Evolutionary conservation across 805 yeast genomes (phyloP).

Genomic region (Millerozyma miso): DNA sequence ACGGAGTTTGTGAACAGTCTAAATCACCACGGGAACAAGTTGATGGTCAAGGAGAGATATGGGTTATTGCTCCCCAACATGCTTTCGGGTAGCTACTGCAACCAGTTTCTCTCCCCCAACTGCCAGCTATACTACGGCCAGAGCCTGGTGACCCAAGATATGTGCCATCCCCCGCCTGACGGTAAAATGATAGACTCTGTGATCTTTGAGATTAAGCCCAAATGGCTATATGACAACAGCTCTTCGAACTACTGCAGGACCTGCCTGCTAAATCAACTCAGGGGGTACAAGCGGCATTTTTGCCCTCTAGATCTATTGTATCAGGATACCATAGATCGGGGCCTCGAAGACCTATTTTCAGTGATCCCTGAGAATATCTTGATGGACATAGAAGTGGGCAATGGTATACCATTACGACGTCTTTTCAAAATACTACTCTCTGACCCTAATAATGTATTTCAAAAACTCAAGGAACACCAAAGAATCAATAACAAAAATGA

Average conservation of each 20-base stretch:
- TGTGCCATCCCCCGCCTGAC: conserved; percentile 1
- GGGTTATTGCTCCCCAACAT: conserved; percentile 44
- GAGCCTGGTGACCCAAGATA: conserved; percentile 5
- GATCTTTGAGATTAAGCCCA: conserved; percentile 54
- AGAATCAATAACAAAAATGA: conserved; percentile 29
- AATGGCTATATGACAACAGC: conserved; percentile 51
- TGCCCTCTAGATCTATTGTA: conserved; percentile 46
- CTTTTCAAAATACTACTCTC: conserved; percentile 31
- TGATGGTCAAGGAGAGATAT: conserved; percentile 37
- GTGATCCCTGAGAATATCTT: conserved; percentile 17
- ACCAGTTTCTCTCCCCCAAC: conserved; percentile 29
- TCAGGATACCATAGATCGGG: conserved; percentile 26
- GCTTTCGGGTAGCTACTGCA: conserved; percentile 26
- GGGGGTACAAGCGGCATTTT: conserved; percentile 32
- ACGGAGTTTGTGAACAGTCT: conserved; percentile 26
- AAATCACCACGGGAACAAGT: conserved; percentile 19
- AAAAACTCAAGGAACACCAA: conserved; percentile 30
- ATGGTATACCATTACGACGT: conserved; percentile 29
- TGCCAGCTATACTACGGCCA: conserved; percentile 25
- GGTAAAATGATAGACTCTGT: conserved; percentile 11
- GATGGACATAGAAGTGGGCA: conserved; percentile 14
- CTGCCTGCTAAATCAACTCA: conserved; percentile 46
- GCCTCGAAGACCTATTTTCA: conserved; percentile 28
- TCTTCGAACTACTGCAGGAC: conserved; percentile 49
- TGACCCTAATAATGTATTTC: conserved; percentile 28